A percentile compares a stretch with the other conserved stretches of the same genome.
Conservation (phyloP, 2,329 filamentous ascomycete species). For the Ustilaginoidea virens region DNA sequence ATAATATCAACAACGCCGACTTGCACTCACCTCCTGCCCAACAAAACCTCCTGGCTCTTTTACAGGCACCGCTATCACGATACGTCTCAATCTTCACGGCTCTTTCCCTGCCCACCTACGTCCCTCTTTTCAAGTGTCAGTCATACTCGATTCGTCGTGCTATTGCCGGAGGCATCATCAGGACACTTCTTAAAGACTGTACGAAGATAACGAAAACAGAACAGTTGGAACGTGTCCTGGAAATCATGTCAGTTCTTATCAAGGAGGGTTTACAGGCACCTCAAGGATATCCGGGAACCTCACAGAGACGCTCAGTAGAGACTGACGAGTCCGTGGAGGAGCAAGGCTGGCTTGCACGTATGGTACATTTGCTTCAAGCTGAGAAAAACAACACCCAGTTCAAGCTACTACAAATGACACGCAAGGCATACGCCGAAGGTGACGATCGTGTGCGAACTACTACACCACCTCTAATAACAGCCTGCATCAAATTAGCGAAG, state of each 20-base stretch:
- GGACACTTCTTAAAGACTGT: constrained; percentile 67
- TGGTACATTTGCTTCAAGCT: constrained; percentile 75
- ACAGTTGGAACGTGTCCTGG: constrained; percentile 76
- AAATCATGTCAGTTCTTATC: constrained; percentile 79
- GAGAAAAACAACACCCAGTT: constrained; percentile 88
- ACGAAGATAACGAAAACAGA: constrained; percentile 63
- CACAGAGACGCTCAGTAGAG: constrained; percentile 61
- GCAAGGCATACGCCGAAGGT: constrained; percentile 77
- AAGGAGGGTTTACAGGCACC: constrained; percentile 79
- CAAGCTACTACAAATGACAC: constrained; percentile 75
- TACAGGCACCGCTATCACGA: constrained; percentile 79
- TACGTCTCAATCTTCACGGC: constrained; percentile 96
- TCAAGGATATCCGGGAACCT: constrained; percentile 69
- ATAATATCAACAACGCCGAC: constrained; percentile 90
- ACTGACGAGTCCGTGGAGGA: constrained; percentile 97
- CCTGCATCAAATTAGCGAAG: constrained; percentile 76
- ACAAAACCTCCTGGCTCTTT: constrained; percentile 72
- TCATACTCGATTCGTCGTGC: constrained; percentile 84
- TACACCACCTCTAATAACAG: constrained; percentile 80
- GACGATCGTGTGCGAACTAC: constrained; percentile 95
- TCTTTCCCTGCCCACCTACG: constrained; percentile 77
- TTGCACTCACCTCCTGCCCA: constrained; percentile 79
- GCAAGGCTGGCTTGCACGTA: constrained; percentile 88
- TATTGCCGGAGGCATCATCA: constrained; percentile 77
- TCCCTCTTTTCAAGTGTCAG: constrained; percentile 79